A percentile compares a stretch with the other conserved stretches of the same genome.
Conservation (phyloP, 1,284 basidiomycete species). For the Trichosporon ovoides region DNA sequence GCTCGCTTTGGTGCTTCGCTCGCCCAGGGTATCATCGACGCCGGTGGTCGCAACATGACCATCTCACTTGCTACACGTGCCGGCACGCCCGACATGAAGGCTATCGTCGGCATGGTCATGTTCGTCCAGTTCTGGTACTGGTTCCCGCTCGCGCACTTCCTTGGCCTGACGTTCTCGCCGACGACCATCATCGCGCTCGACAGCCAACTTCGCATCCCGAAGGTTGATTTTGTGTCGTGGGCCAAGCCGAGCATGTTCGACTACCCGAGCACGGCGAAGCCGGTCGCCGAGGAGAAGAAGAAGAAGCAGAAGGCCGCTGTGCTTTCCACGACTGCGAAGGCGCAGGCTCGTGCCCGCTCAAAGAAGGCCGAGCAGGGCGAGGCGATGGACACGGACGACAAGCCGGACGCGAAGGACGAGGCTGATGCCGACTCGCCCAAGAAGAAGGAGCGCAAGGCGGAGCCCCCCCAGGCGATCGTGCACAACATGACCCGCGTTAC, state of each 20-base stretch:
- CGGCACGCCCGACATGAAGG: conserved; percentile 78
- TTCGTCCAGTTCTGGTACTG: conserved; percentile 99
- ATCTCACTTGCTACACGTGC: conserved; percentile 86
- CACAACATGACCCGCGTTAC: conserved; percentile 90
- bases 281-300: conserved; percentile 82
- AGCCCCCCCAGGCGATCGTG: conserved; percentile 70
- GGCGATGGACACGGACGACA: conserved; percentile 66
- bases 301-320: conserved; percentile 87
- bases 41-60: conserved; percentile 89
- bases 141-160: conserved; percentile 94
- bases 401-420: conserved; percentile 33
- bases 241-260: conserved; percentile 82
- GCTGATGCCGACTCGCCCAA: conserved; percentile 51
- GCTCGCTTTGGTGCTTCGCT: conserved; percentile 91
- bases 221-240: conserved; percentile 83
- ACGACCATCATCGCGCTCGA: conserved; percentile 89
- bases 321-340: conserved; percentile 88
- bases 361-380: conserved; percentile 64
- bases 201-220: conserved; percentile 77
- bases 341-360: conserved; percentile 81
- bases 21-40: conserved; percentile 92
- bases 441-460: conserved; percentile 47
- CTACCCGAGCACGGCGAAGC: conserved; percentile 75
- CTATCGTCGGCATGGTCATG: conserved; percentile 89
- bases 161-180: conserved; percentile 83